These are phyloP conservation scores for Homolaphlyctis polyrhiza DNA, from an alignment of 371 early-diverging fungal genomes.

Conservation along the genomic window DNA sequence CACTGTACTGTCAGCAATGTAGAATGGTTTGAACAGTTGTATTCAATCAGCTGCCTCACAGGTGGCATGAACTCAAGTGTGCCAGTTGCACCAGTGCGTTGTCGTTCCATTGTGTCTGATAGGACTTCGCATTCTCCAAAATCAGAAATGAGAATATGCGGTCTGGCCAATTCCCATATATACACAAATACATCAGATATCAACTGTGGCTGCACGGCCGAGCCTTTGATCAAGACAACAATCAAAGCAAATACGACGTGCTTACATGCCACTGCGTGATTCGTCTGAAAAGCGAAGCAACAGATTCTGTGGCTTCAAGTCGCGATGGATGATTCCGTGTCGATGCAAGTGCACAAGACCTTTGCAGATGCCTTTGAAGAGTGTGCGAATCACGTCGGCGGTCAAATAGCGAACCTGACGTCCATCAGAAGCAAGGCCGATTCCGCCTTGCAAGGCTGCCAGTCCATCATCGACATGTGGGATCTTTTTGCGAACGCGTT, in stretches of 20 bases:
- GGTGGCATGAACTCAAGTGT: conserved; percentile 96
- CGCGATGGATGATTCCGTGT: conserved; percentile 81
- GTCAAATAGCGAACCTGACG: conserved; percentile 45
- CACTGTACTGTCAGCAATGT: no score
- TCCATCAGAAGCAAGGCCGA: conserved; percentile 22
- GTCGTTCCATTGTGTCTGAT: conserved; percentile 36
- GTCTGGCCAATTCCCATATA: conserved; percentile 38
- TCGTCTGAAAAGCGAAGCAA: conserved; percentile 63
- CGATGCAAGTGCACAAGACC: conserved; percentile 85
- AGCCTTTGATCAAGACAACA: background rate
- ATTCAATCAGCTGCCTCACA: no score
- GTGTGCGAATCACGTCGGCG: conserved; percentile 66
- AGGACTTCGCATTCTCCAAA: conserved; percentile 93
- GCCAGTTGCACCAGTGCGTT: conserved; percentile 91
- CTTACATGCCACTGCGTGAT: background rate
- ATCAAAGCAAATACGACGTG: background rate
- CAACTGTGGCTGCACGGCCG: background rate
- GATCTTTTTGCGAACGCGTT: no score
- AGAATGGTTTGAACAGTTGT: no score
- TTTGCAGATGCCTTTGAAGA: conserved; percentile 83
- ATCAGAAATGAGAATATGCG: conserved; percentile 84
- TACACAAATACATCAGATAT: background rate
- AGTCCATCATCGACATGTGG: no score
- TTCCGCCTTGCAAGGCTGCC: conserved; percentile 31
- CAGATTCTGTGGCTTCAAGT: conserved; percentile 89